Conservation (phyloP, 139 green algal genomes). For the Micractinium sp. region DNA sequence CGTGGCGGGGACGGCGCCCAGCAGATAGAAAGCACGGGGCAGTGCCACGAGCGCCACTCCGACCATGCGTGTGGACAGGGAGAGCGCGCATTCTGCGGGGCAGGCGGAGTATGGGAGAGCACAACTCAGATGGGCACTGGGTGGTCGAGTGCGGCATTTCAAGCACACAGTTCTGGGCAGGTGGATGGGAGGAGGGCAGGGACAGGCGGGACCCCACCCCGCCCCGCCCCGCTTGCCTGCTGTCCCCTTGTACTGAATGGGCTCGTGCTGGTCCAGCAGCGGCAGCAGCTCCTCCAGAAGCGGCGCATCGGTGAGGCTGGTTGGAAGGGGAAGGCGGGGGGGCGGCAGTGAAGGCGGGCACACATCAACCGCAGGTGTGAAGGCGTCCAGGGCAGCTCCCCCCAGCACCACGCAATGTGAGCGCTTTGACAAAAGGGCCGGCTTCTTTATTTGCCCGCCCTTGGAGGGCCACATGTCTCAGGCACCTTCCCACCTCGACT, state of each 20-base stretch:
- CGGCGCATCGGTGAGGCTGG: not conserved
- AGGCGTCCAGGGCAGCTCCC: no score
- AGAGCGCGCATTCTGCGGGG: not conserved
- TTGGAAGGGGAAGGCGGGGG: not conserved
- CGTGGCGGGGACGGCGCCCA: not conserved
- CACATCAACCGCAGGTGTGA: no score
- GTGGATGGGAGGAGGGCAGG: no score
- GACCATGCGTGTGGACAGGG: not conserved
- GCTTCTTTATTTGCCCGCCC: no score
- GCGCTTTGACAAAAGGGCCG: no score
- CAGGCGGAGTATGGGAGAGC: not conserved
- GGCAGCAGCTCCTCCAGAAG: conserved; percentile 16
- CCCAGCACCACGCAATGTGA: no score
- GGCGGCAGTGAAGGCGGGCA: no score
- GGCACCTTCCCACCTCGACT: not conserved
- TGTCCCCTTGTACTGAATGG: not conserved
- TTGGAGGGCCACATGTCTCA: no score
- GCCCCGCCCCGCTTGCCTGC: not conserved
- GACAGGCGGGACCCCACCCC: no score
- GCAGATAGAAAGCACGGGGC: not conserved
- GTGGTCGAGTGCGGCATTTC: not conserved
- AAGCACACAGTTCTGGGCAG: no score
- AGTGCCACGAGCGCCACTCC: not conserved
- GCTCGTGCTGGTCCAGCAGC: not conserved
- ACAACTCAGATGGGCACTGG: not conserved